These are phyloP conservation scores for Yamadazyma membranifaciens DNA, from an alignment of 1,139 yeast genomes.

Conservation along the genomic window DNA sequence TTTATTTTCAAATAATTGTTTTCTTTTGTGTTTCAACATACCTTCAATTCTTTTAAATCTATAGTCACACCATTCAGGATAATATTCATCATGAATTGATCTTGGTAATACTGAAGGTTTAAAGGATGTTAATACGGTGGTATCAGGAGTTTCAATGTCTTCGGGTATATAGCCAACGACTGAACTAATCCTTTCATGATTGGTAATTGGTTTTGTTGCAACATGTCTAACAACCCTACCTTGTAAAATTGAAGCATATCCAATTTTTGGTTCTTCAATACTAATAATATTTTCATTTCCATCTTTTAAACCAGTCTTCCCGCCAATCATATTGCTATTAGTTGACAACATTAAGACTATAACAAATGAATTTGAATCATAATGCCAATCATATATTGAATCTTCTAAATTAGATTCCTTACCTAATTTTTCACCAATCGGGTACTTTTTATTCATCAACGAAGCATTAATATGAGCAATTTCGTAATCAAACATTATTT, in stretches of 20 bases:
- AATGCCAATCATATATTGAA: constrained; percentile 25
- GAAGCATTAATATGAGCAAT: constrained; percentile 31
- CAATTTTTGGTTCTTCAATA: constrained; percentile 32
- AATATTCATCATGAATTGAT: constrained; percentile 38
- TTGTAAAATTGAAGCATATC: constrained; percentile 33
- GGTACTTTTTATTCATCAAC: constrained; percentile 20
- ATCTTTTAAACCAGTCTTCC: constrained; percentile 31
- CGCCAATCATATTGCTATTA: constrained; percentile 28
- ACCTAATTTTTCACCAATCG: constrained; percentile 13
- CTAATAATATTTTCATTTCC: constrained; percentile 27
- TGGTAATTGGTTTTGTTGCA: constrained; percentile 31
- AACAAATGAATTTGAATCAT: constrained; percentile 30
- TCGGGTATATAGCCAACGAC: constrained; percentile 47
- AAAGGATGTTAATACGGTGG: constrained; percentile 40
- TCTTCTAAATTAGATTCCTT: constrained; percentile 12
- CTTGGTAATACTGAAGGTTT: constrained; percentile 40
- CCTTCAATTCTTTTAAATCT: constrained; percentile 34
- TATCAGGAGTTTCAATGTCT: constrained; percentile 34
- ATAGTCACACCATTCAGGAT: constrained; percentile 46
- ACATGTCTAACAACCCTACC: constrained; percentile 34
- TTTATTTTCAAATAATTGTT: constrained; percentile 19
- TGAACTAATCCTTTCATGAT: constrained; percentile 33
- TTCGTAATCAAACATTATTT: constrained; percentile 26
- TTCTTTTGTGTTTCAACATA: constrained; percentile 28
- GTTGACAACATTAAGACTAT: constrained; percentile 32